Evolutionary conservation across 495 filamentous ascomycete species (phyloP), one percentile per base, ranked within the genome.

Genomic region (Talaromyces stipitatus): DNA sequence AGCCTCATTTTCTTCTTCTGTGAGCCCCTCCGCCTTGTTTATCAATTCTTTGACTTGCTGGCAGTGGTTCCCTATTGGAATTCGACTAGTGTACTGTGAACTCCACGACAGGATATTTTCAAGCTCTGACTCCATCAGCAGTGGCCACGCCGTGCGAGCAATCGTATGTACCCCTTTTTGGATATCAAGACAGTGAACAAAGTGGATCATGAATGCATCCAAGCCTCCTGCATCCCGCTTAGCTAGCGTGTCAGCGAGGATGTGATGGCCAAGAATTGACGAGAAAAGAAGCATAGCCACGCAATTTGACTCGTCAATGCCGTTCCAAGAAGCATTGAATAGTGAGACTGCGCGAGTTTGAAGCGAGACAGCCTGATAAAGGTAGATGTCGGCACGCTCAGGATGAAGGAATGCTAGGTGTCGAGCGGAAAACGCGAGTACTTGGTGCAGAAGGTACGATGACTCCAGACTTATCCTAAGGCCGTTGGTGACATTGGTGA

Each of bases 271-370:
- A 1, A 76, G 29, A 3, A 72, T 14, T 12, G 60, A 58, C 1
- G 74, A 74, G 58, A 77, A 79, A 4, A 77, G 45, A 47, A 78
- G 72, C 14, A 66, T 55, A 0, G 69, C 60, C n/a, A 71, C 57
- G 27, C 73, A 66, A 41, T 67, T 70, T 9, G 67, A 58, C 2
- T 58, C 57, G 6, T 62, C 59, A 0, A 66, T 28, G 1, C 62
- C 58, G 16, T 33, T 38, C 18, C 48, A 50, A 5, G 54, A 43
- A 3, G 56, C 61, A 62, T 78, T 78, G 63, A 80, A 80, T 1
- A 76, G 61, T 4, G 64, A 56, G 10, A 79, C 57, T 1, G 74
- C 75, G 2, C 64, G 68, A 0, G 71, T 78, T 48, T 79, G 76
- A 2, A 80, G 62, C n/a, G 70, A 62, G 12, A 73, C 68, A 11